Evolutionary conservation across 306 rosid species (phyloP).

Genomic region (Inga leiocalycina): DNA sequence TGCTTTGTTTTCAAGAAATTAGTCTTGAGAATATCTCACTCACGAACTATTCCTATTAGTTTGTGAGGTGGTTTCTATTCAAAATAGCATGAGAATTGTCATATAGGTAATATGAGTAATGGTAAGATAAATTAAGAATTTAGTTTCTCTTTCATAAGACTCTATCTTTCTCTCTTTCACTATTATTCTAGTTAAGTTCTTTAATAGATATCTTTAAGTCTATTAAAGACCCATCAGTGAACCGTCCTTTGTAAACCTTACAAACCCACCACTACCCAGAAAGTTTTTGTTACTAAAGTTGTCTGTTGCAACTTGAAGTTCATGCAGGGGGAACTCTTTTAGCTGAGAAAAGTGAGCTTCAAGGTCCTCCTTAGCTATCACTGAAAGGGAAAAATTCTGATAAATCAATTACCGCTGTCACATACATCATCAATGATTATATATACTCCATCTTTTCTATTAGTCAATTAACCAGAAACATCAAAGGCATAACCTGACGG

Average conservation of each 20-base stretch:
- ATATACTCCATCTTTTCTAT: not conserved
- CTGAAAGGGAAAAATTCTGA: not conserved
- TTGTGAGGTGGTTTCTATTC: not conserved
- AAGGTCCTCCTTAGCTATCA: constrained; percentile 30
- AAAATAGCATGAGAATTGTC: not conserved
- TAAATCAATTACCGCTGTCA: constrained; percentile 21
- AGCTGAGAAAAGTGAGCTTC: constrained; percentile 35
- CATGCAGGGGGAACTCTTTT: constrained; percentile 30
- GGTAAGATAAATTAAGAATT: not conserved
- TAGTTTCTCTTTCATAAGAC: not conserved
- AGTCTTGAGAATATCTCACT: not conserved
- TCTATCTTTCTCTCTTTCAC: not conserved
- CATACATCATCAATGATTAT: not conserved
- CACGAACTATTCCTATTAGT: not conserved
- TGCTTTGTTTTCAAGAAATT: not conserved
- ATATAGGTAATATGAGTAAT: not conserved
- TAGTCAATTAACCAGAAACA: constrained; percentile 66
- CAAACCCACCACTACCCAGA: constrained; percentile 27
- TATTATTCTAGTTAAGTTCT: not conserved
- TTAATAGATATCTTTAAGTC: constrained; percentile 24
- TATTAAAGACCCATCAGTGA: constrained; percentile 27
- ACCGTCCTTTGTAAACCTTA: constrained; percentile 32
- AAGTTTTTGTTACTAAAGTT: constrained; percentile 16
- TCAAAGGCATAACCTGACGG: constrained; percentile 65
- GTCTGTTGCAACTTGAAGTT: constrained; percentile 26